phyloP scores from a whole-genome alignment of 495 filamentous ascomycete genomes.

The Lasiosphaeria hispida region DNA sequence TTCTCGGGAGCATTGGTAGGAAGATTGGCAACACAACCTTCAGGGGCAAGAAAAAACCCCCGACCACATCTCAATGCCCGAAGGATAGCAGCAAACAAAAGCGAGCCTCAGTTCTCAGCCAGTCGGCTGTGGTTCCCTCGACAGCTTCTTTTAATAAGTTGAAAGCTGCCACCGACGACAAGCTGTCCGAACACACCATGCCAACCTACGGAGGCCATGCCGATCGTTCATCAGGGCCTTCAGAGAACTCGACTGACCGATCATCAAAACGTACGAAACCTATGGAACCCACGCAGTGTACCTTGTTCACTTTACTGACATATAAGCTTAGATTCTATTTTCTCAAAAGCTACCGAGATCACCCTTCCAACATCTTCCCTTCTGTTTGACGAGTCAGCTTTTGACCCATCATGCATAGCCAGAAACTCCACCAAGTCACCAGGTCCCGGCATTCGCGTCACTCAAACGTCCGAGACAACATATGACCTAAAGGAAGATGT shows the following conservation, averaged over 20 bases:
- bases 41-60: constrained; percentile 25
- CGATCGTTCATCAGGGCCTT: background rate
- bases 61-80: constrained; percentile 3
- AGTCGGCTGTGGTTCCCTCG: background rate
- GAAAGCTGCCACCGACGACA: background rate
- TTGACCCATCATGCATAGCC: background rate
- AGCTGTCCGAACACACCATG: background rate
- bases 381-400: background rate
- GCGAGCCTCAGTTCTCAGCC: constrained; percentile 8
- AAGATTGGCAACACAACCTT: constrained; percentile 18
- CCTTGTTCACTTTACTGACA: background rate
- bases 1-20: constrained; percentile 31
- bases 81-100: background rate
- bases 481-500: constrained; percentile 24
- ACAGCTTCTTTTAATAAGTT: background rate
- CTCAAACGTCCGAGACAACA: constrained; percentile 34
- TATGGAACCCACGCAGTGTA: background rate
- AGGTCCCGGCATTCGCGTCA: constrained; percentile 39
- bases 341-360: constrained; percentile 17
- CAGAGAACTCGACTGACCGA: constrained; percentile 6
- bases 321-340: background rate
- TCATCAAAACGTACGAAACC: constrained; percentile 19
- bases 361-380: constrained; percentile 27
- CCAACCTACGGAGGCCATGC: background rate
- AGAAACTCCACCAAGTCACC: constrained; percentile 30